Evolutionary conservation across 1,284 basidiomycete genomes (phyloP).

Genomic region (Leucoagaricus sp.): DNA sequence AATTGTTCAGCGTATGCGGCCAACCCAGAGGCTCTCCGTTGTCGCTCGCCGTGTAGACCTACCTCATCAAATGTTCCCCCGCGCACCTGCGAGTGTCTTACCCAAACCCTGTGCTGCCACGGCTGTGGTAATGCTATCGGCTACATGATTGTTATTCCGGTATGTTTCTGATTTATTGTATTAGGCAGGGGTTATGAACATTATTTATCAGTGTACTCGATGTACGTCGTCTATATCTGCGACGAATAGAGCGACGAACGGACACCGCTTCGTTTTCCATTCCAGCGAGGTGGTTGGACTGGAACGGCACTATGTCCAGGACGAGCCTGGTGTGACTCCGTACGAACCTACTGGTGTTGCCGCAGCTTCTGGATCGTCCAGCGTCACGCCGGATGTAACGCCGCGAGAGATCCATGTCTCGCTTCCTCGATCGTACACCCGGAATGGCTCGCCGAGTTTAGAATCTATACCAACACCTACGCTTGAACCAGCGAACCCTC

Average conservation of each 20-base stretch:
- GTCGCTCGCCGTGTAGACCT: constrained; percentile 35
- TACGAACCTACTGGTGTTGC: constrained; percentile 36
- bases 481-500: constrained; percentile 37
- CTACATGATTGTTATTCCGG: constrained; percentile 75
- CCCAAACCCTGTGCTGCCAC: constrained; percentile 77
- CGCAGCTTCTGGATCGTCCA: constrained; percentile 20
- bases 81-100: constrained; percentile 46
- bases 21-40: constrained; percentile 43
- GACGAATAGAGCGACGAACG: constrained; percentile 74
- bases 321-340: constrained; percentile 69
- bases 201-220: constrained; percentile 50
- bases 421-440: constrained; percentile 18
- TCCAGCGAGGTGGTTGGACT: constrained; percentile 72
- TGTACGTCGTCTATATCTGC: constrained; percentile 71
- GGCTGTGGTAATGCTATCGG: constrained; percentile 77
- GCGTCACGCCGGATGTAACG: constrained; percentile 20
- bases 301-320: constrained; percentile 69
- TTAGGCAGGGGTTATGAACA: constrained; percentile 9
- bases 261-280: constrained; percentile 89
- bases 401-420: constrained; percentile 20
- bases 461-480: constrained; percentile 44
- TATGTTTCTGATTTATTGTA: constrained; percentile 28
- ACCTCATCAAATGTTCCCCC: constrained; percentile 27
- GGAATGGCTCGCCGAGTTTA: constrained; percentile 22
- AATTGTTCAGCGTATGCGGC: constrained; percentile 69